Evolutionary conservation across 257 asterid species (phyloP), one percentile per base, ranked within the genome.

Genomic region (Penstemon barbatus): DNA sequence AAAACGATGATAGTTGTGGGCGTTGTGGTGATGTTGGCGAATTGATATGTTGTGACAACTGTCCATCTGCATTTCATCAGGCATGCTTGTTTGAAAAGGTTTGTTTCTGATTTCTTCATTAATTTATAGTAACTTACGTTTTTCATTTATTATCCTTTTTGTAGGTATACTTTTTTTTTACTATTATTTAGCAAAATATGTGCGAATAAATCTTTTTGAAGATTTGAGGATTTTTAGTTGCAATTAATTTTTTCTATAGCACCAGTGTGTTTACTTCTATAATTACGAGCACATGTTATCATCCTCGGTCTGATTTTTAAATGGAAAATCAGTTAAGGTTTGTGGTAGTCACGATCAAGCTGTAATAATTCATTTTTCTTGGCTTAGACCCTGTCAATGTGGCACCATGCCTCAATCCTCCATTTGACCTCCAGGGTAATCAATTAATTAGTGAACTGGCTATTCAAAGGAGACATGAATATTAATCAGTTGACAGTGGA

Each of bases 51-150:
- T 94, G 99, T 74, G 99, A 94, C 80, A 91, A 78, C 81, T 94
- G 99, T 66, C 99, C 97, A 70, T 91, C 99, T 45, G 96, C 97
- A n/a, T 94, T 94, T 78, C 99, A 94, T 77, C 91, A 82, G 82
- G 82, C 91, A 69, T 94, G 99, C 87, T 80, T 94, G 82, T 89
- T 78, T 78, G 81, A 80, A 81, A 85, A 86, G 97, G 97, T 94
- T 63, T 69, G 88, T 63, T 57, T 79, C 74, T 63, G 38, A 50
- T 68, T 71, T 67, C 56, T 50, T 70, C 56, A 13, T 68, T 61
- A 8, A 8, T 71, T 61, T 71, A 43, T 50, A 56, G 15, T 43
- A 46, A 19, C 4, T 18, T 38, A 18, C 18, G 44, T 64, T 37
- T 48, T 18, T 60, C 40, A 11, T 63, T 57, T 63, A 37, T 71